These are phyloP conservation scores for Naganishia vishniacii DNA, from an alignment of 768 basidiomycete species.

Conservation along the genomic window DNA sequence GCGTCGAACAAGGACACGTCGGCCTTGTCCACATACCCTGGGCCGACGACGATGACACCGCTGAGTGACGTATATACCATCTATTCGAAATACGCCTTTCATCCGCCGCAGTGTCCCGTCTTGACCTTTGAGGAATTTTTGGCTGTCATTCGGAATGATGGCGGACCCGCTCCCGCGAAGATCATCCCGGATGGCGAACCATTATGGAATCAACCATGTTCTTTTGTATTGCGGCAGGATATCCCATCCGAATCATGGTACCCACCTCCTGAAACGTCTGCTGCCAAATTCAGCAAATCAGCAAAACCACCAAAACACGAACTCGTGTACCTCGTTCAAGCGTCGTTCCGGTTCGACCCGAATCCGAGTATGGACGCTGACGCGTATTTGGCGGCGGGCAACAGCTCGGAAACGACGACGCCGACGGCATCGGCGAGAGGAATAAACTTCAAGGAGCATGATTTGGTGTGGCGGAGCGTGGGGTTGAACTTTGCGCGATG, in stretches of 20 bases:
- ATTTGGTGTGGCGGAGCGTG: constrained; percentile 1
- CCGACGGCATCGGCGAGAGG: background rate
- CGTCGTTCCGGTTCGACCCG: constrained; percentile 5
- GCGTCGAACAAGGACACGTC: background rate
- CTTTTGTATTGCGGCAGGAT: background rate
- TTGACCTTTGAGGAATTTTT: background rate
- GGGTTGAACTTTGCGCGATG: constrained; percentile 13
- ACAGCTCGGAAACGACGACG: background rate
- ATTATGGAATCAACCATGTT: background rate
- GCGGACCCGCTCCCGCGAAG: background rate
- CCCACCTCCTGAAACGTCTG: background rate
- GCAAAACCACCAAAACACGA: background rate
- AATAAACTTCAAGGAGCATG: constrained; percentile 6
- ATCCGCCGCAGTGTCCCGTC: constrained; percentile 3
- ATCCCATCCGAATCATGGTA: background rate
- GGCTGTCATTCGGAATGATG: background rate
- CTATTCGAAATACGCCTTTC: constrained; percentile 5
- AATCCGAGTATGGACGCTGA: background rate
- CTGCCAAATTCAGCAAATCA: background rate
- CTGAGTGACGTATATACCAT: background rate
- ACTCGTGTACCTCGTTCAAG: background rate
- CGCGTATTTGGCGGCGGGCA: background rate
- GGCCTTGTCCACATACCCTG: background rate
- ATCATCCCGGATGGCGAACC: background rate
- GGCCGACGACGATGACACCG: background rate